Percentiles rank a stretch among this genome's conserved stretches.
Conservation (phyloP, 192 early-diverging fungal species). For the Entrophospora sp. region DNA sequence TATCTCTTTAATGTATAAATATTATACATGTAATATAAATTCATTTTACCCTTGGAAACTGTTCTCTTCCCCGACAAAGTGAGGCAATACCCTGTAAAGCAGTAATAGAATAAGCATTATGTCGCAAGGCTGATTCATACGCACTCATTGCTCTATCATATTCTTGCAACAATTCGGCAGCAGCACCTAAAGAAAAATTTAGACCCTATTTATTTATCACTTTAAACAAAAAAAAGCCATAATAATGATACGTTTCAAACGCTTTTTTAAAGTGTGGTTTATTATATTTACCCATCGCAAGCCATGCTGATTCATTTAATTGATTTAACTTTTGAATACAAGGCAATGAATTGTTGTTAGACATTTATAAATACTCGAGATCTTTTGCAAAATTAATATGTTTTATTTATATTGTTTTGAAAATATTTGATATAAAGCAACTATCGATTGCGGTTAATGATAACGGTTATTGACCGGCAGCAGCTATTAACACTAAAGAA, state of each 20-base stretch:
- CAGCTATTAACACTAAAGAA: too few relatives aligned
- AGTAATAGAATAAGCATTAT: slow-evolving; percentile 84
- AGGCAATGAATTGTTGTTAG: neutral
- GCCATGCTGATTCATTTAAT: neutral
- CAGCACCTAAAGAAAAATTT: neutral
- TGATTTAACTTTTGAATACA: neutral
- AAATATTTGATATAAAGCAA: too few relatives aligned
- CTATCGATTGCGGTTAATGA: too few relatives aligned
- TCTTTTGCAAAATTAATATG: too few relatives aligned
- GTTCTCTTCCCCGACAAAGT: slow-evolving; percentile 73
- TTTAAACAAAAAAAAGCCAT: neutral
- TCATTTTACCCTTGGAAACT: slow-evolving; percentile 58
- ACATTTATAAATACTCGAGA: too few relatives aligned
- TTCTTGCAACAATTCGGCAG: slow-evolving; percentile 50
- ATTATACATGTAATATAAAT: too few relatives aligned
- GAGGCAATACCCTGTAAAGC: slow-evolving; percentile 77
- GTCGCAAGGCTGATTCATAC: slow-evolving; percentile 83
- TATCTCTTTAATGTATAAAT: neutral
- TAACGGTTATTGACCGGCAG: too few relatives aligned
- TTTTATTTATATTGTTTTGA: too few relatives aligned
- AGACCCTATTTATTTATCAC: neutral
- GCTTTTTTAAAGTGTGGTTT: neutral
- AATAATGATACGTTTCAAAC: neutral
- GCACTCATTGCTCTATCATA: slow-evolving; percentile 74
- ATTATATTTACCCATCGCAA: neutral